A percentile compares a stretch with the other conserved stretches of the same genome.
Evolutionary conservation across 78 protist genomes (phyloP).

Genomic region (Dictyostelium capitatum): DNA sequence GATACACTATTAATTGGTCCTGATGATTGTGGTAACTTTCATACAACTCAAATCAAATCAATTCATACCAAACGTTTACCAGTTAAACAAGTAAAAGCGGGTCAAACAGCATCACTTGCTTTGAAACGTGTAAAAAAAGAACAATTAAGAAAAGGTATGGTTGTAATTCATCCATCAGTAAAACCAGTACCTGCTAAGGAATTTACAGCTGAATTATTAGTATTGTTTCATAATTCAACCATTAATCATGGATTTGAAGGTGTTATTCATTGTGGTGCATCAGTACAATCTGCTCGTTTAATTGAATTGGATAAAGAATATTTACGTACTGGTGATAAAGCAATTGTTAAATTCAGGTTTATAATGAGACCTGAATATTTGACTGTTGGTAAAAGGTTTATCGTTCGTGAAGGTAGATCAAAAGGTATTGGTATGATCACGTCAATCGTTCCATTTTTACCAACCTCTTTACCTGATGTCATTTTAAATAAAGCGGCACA

Average conservation of each 20-base stretch:
- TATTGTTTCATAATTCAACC: slow-evolving; percentile 96
- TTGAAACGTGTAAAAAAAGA: slow-evolving; percentile 88
- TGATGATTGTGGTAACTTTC: slow-evolving; percentile 87
- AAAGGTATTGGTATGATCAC: slow-evolving; percentile 81
- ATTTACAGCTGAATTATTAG: slow-evolving; percentile 93
- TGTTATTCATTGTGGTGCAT: slow-evolving; percentile 93
- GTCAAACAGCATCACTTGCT: slow-evolving; percentile 91
- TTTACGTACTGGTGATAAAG: slow-evolving; percentile 96
- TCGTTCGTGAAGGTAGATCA: slow-evolving; percentile 95
- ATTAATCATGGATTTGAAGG: slow-evolving; percentile 94
- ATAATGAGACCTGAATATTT: slow-evolving; percentile 92
- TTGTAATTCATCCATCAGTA: slow-evolving; percentile 60
- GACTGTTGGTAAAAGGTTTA: slow-evolving; percentile 79
- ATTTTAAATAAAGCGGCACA: too few species aligned
- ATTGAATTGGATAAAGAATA: slow-evolving; percentile 74
- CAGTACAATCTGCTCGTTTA: slow-evolving; percentile 86
- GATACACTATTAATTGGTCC: slow-evolving; percentile 94
- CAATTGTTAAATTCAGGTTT: slow-evolving; percentile 89
- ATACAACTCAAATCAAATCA: slow-evolving; percentile 81
- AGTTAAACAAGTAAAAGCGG: slow-evolving; percentile 87
- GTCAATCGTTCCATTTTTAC: not conserved
- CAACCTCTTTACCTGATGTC: too few species aligned
- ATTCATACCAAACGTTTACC: slow-evolving; percentile 87
- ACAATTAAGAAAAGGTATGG: slow-evolving; percentile 94
- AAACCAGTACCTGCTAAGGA: slow-evolving; percentile 79